These are phyloP conservation scores for Ramichloridium luteum DNA, from an alignment of 2,329 filamentous ascomycete genomes.

Conservation along the genomic window DNA sequence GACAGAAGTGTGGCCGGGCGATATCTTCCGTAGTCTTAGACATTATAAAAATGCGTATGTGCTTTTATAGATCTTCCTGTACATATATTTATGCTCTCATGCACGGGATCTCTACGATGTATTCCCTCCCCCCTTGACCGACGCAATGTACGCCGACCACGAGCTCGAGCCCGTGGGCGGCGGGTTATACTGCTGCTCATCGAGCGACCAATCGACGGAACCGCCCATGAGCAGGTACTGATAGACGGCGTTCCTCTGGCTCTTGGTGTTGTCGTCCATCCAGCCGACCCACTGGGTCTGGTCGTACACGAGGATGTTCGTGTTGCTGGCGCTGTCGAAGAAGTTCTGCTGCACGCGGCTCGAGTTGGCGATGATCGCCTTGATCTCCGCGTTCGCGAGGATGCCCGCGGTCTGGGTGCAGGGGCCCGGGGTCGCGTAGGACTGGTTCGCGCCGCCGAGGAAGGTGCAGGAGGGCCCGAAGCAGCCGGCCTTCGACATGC, in stretches of 20 bases:
- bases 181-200: slow-evolving; percentile 11
- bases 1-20: too few species aligned
- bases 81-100: too few species aligned
- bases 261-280: slow-evolving; percentile 18
- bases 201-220: slow-evolving; percentile 27
- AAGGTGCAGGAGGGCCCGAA: slow-evolving; percentile 15
- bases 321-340: slow-evolving; percentile 1
- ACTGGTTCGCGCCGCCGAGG: too few species aligned
- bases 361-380: slow-evolving; percentile 16
- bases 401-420: slow-evolving; percentile 27
- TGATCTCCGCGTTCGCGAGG: slow-evolving; percentile 25
- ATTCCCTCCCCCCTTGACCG: too few species aligned
- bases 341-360: neutral
- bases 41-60: too few species aligned
- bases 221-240: slow-evolving; percentile 22
- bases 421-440: too few species aligned
- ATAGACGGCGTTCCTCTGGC: slow-evolving; percentile 10
- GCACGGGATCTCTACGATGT: too few species aligned
- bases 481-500: slow-evolving; percentile 23
- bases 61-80: too few species aligned
- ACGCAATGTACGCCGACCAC: too few species aligned
- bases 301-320: slow-evolving; percentile 11
- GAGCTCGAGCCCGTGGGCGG: too few species aligned
- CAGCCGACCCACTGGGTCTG: slow-evolving; percentile 14
- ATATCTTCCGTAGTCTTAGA: too few species aligned